Conservation (phyloP, 169 alveolate species). For the Amoebophrya sp. region DNA sequence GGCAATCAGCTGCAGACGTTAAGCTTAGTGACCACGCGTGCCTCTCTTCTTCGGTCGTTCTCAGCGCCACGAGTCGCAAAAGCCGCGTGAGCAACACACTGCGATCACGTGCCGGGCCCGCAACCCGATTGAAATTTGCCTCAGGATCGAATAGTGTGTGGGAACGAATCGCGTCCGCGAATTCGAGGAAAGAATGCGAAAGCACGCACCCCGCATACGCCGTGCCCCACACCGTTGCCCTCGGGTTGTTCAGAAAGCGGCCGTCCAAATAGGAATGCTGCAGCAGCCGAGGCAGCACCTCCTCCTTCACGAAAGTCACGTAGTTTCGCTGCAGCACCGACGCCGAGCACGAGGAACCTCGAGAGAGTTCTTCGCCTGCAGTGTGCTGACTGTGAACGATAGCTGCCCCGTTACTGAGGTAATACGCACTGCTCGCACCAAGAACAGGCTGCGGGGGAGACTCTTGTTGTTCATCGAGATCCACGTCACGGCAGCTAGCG, state of each 20-base stretch:
- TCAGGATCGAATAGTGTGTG: not conserved
- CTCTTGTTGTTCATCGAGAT: too few species aligned
- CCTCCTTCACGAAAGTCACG: not conserved
- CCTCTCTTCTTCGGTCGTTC: too few species aligned
- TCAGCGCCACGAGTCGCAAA: not conserved
- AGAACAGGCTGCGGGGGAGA: too few species aligned
- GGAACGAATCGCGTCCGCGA: not conserved
- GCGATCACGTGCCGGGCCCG: not conserved
- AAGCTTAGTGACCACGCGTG: too few species aligned
- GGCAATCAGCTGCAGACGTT: too few species aligned
- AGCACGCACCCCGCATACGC: not conserved
- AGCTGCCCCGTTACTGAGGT: too few species aligned
- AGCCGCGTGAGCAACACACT: not conserved
- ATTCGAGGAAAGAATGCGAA: not conserved
- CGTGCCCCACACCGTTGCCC: not conserved
- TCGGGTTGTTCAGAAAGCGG: not conserved
- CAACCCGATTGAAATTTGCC: not conserved
- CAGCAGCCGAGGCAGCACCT: not conserved
- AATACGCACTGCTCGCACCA: too few species aligned
- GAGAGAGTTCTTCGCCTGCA: too few species aligned
- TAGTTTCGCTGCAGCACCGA: not conserved
- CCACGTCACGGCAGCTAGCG: too few species aligned
- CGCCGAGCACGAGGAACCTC: too few species aligned
- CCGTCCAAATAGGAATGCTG: not conserved
- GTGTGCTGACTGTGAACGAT: too few species aligned